phyloP scores from a whole-genome alignment of 257 asterid genomes.

The Ilex aquifolium region DNA sequence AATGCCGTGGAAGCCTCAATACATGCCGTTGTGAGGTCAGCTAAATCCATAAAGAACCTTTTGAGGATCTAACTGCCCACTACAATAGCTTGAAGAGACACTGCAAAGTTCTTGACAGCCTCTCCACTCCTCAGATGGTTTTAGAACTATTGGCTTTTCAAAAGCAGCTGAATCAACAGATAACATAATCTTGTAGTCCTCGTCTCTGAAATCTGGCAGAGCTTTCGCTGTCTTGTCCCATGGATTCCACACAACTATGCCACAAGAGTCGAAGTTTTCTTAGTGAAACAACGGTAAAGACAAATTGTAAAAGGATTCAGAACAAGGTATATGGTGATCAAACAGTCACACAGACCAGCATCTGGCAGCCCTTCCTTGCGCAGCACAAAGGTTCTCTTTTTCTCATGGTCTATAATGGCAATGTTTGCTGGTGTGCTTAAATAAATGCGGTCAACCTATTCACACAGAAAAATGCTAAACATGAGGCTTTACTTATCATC shows the following conservation, averaged over 20 bases:
- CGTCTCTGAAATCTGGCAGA: neutral
- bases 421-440: neutral
- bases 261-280: too few relatives aligned
- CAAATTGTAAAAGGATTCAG: too few relatives aligned
- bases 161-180: conserved; percentile 5
- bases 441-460: neutral
- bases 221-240: conserved; percentile 2
- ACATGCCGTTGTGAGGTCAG: neutral
- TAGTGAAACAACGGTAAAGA: too few relatives aligned
- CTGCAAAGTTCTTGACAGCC: neutral
- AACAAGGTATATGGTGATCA: neutral
- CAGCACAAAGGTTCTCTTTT: conserved; percentile 1
- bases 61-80: neutral
- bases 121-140: conserved; percentile 8
- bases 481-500: too few relatives aligned
- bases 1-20: too few relatives aligned
- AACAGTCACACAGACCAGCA: neutral
- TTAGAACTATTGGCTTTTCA: neutral
- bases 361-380: neutral
- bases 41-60: neutral
- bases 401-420: conserved; percentile 1
- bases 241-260: conserved; percentile 1
- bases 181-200: conserved; percentile 6
- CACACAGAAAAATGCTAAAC: neutral
- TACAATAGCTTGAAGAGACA: conserved; percentile 3